Conservation (phyloP, 169 alveolate genomes). For the Eimeria zaria region DNA sequence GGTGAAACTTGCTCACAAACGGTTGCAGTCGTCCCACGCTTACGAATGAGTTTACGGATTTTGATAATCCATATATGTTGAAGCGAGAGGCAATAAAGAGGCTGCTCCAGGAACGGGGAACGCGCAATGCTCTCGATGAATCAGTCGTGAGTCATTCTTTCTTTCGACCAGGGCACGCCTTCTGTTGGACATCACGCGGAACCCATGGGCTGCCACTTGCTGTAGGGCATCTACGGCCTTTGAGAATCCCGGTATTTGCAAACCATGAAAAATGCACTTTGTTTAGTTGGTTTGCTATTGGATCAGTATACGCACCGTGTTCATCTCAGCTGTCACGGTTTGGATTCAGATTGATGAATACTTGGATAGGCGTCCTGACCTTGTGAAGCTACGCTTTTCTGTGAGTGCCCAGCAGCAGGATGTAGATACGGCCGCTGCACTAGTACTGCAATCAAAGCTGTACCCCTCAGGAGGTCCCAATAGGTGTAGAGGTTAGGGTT, state of each 20-base stretch:
- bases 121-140: slow-evolving; percentile 85
- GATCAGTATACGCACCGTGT: not conserved
- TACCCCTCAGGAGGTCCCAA: not conserved
- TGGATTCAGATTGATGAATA: slow-evolving; percentile 21
- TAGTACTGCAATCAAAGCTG: not conserved
- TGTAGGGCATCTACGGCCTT: not conserved
- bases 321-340: not conserved
- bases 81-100: slow-evolving; percentile 83
- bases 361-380: slow-evolving; percentile 69
- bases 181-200: not conserved
- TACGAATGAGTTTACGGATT: slow-evolving; percentile 85
- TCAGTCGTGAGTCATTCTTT: slow-evolving; percentile 67
- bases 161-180: not conserved
- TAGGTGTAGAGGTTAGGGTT: not conserved
- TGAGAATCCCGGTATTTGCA: not conserved
- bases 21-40: slow-evolving; percentile 86
- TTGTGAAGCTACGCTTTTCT: slow-evolving; percentile 66
- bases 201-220: not conserved
- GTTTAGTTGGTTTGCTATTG: not conserved
- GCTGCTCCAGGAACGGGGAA: slow-evolving; percentile 81
- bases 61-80: slow-evolving; percentile 86
- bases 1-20: not conserved
- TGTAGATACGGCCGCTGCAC: not conserved
- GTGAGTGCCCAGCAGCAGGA: slow-evolving; percentile 23
- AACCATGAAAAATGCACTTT: not conserved